Evolutionary conservation across 805 yeast species (phyloP).

Genomic region (Candida patagonica): DNA sequence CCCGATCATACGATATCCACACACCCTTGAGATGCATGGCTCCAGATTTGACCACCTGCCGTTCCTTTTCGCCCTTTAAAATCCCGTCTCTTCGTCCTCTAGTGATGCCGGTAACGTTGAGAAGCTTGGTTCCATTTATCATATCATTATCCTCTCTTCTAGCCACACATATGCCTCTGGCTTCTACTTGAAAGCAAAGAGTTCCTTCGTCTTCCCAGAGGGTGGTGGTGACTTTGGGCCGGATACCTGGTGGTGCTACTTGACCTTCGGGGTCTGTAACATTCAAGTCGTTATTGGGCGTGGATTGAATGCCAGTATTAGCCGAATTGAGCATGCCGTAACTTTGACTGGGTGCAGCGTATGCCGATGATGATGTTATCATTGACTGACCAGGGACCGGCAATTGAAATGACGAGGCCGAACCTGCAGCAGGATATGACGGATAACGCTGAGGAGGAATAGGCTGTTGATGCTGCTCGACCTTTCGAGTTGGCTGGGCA

Average conservation of each 20-base stretch:
- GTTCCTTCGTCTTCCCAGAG: constrained; percentile 87
- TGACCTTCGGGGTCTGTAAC: constrained; percentile 33
- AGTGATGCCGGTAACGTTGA: constrained; percentile 83
- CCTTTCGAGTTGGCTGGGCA: too few relatives aligned
- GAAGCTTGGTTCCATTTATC: constrained; percentile 74
- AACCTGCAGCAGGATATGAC: not conserved
- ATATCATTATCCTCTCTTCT: constrained; percentile 76
- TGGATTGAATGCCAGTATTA: too few relatives aligned
- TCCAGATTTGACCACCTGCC: constrained; percentile 78
- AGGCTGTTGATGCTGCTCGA: not conserved
- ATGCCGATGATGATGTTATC: not conserved
- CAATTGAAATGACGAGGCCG: not conserved
- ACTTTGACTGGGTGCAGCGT: not conserved
- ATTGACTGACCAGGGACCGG: not conserved
- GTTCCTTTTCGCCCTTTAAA: constrained; percentile 62
- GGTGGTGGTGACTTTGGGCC: constrained; percentile 65
- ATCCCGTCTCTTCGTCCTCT: constrained; percentile 81
- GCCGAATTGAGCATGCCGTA: not conserved
- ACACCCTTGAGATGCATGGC: constrained; percentile 87
- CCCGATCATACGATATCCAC: constrained; percentile 82
- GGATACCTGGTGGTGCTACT: constrained; percentile 31
- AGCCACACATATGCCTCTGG: constrained; percentile 69
- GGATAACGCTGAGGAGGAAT: not conserved
- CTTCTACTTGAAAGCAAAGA: constrained; percentile 76
- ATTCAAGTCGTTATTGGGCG: constrained; percentile 13